Evolutionary conservation across 1,284 basidiomycete species (phyloP).

Genomic region (Rhodotorula mucilaginosa): DNA sequence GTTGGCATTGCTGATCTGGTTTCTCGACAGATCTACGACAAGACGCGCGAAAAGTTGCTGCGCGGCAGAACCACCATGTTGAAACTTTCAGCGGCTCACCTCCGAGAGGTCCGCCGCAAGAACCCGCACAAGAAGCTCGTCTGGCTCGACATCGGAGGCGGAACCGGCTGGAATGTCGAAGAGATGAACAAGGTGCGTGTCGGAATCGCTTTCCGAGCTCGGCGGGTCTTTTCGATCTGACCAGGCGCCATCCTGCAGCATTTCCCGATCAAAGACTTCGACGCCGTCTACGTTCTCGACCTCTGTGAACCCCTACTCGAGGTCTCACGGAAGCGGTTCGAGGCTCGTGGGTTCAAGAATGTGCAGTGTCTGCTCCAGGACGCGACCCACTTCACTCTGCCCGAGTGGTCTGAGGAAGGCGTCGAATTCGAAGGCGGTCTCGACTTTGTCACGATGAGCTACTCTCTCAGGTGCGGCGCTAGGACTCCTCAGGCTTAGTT

Average conservation of each 20-base stretch:
- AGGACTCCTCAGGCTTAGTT: background rate
- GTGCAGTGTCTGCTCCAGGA: slow-evolving; percentile 73
- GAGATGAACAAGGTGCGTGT: slow-evolving; percentile 61
- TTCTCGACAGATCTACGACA: slow-evolving; percentile 58
- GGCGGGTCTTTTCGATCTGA: background rate
- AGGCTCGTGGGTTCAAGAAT: slow-evolving; percentile 68
- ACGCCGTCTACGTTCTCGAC: slow-evolving; percentile 63
- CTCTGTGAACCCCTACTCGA: slow-evolving; percentile 53
- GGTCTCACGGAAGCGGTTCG: slow-evolving; percentile 68
- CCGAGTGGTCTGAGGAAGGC: slow-evolving; percentile 57
- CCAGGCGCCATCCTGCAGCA: slow-evolving; percentile 44
- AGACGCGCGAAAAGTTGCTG: slow-evolving; percentile 60
- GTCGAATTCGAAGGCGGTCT: slow-evolving; percentile 59
- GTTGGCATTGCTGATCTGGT: background rate
- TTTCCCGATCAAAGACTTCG: slow-evolving; percentile 63
- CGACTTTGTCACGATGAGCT: slow-evolving; percentile 65
- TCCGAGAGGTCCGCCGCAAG: slow-evolving; percentile 54
- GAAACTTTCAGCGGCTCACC: slow-evolving; percentile 65
- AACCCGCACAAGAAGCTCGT: slow-evolving; percentile 58
- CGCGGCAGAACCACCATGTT: slow-evolving; percentile 71
- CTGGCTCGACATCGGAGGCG: slow-evolving; percentile 81
- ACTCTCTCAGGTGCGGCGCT: slow-evolving; percentile 62
- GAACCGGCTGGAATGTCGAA: slow-evolving; percentile 81
- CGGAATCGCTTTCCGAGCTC: background rate
- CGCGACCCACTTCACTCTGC: slow-evolving; percentile 66